phyloP scores from a whole-genome alignment of 2,329 filamentous ascomycete species.

The Xylaria arbuscula region DNA sequence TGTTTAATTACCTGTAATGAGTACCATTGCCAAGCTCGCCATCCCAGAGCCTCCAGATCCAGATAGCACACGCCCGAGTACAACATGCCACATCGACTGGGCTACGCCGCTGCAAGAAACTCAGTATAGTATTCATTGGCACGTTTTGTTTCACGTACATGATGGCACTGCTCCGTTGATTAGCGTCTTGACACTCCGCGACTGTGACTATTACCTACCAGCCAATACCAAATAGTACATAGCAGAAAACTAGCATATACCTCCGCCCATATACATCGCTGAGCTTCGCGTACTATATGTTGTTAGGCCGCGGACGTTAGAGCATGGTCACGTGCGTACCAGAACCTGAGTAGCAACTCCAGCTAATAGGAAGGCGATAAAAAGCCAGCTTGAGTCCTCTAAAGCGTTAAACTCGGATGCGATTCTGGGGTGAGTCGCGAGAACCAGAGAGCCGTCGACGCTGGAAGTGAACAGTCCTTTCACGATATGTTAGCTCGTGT shows the following conservation, averaged over 20 bases:
- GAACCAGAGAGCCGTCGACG: constrained; percentile 71
- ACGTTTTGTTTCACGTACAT: constrained; percentile 31
- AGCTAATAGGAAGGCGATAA: constrained; percentile 63
- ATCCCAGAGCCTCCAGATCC: constrained; percentile 65
- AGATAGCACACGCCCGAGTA: constrained; percentile 63
- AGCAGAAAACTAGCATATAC: constrained; percentile 60
- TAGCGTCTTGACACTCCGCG: constrained; percentile 5
- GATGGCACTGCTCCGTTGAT: constrained; percentile 31
- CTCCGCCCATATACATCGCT: constrained; percentile 69
- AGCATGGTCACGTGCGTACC: constrained; percentile 50
- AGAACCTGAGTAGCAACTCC: constrained; percentile 64
- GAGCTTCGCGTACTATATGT: constrained; percentile 61
- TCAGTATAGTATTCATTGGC: constrained; percentile 22
- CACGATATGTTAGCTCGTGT: constrained; percentile 9
- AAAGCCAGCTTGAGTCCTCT: constrained; percentile 67
- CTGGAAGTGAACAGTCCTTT: constrained; percentile 70
- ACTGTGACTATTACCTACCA: constrained; percentile 53
- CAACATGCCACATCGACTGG: constrained; percentile 59
- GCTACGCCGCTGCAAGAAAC: constrained; percentile 54
- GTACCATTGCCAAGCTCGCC: constrained; percentile 61
- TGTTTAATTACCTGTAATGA: constrained; percentile 59
- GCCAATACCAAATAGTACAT: constrained; percentile 61
- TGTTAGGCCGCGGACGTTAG: background rate
- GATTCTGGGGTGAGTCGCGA: constrained; percentile 73
- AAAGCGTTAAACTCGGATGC: constrained; percentile 70